These are phyloP conservation scores for Flaveria sonorensis DNA, from an alignment of 129 eudicot species.

Conservation along the genomic window DNA sequence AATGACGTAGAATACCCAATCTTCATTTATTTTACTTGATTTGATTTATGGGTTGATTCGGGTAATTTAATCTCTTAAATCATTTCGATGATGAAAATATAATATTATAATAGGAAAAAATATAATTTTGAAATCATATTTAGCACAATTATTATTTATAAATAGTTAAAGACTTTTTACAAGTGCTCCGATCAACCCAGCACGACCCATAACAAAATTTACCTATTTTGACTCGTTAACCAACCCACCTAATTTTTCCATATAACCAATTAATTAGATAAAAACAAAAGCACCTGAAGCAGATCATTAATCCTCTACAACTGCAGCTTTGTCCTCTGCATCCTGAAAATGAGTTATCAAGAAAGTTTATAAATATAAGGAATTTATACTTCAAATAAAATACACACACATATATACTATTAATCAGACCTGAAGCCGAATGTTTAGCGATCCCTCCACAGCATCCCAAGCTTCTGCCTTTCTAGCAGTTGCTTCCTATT, in stretches of 20 bases:
- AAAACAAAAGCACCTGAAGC: constrained; percentile 74
- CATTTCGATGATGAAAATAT: too few species aligned
- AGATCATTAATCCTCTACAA: constrained; percentile 87
- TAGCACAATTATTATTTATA: background rate
- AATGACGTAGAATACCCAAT: too few species aligned
- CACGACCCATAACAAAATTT: background rate
- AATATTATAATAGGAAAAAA: too few species aligned
- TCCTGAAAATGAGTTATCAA: constrained; percentile 52
- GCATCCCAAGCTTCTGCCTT: constrained; percentile 89
- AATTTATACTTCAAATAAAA: background rate
- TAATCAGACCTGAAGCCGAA: constrained; percentile 76
- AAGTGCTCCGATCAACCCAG: background rate
- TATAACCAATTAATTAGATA: background rate
- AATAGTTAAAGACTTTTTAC: background rate
- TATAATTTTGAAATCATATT: background rate
- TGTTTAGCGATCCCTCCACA: constrained; percentile 73
- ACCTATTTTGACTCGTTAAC: background rate
- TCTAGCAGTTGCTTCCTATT: constrained; percentile 70
- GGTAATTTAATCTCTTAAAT: too few species aligned
- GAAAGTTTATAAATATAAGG: constrained; percentile 2
- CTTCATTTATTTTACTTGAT: background rate
- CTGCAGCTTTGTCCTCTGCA: constrained; percentile 87
- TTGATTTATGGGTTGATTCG: background rate
- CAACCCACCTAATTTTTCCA: background rate
- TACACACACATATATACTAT: background rate